Base-by-base conservation (phyloP, 139 green algal genomes). In the Astrephomene gubernaculifera region DNA sequence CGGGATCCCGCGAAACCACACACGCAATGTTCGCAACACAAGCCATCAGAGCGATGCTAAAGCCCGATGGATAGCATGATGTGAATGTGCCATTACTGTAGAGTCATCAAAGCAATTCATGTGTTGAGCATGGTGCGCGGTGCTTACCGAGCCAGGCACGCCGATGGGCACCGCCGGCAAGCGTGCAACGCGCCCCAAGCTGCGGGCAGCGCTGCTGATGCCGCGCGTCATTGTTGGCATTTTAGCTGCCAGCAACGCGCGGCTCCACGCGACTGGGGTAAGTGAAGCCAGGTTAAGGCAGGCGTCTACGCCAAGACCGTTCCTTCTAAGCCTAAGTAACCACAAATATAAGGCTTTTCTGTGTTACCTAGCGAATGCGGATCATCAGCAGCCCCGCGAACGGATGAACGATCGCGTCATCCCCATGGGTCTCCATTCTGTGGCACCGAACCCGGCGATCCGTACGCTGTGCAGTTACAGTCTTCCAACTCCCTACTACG, bases 1-100 rank as follows among this genome's bases (percentile, higher is more conserved):
- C n/a, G n/a, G n/a, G n/a, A n/a, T n/a, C n/a, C n/a, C n/a, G n/a
- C 70, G 70, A 27, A 78, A 78, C 70, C 70, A 78, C 70, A 78
- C 31, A 78, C 70, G 31, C 57, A n/a, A 17, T 17, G 65, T 21
- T 49, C 35, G 36, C 49, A 17, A 17, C 17, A 17, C 12, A 17
- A 17, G 14, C 49, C 17, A 12, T 12, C 12, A 57, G 49, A 57
- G 14, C 14, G 17, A 17, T 57, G 49, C 31, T 17, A 73, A 73
- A 45, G 22, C 65, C 14, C 33, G 33, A 45, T 27, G 65, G 2
- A 52, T 49, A n/a, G 35, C 33, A 39, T n/a, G n/a, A n/a, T n/a
- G n/a, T n/a, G n/a, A n/a, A n/a, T n/a, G n/a, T n/a, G n/a, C n/a
- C n/a, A n/a, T n/a, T n/a, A n/a, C n/a, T 57, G 14, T 17, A 57